These are phyloP conservation scores for Nicotiana paniculata DNA, from an alignment of 257 asterid species.

Conservation along the genomic window DNA sequence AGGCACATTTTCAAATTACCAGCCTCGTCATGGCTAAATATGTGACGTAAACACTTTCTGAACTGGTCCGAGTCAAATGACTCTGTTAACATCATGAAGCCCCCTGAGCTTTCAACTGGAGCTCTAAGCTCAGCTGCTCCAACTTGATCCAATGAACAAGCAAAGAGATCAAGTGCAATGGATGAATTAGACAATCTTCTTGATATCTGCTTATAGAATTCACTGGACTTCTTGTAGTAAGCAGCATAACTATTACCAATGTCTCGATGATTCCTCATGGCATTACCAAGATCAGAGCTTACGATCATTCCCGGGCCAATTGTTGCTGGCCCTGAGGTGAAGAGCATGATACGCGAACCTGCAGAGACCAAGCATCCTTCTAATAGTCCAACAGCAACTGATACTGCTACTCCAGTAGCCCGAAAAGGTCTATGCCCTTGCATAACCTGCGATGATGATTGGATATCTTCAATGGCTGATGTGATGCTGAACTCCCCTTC, in stretches of 20 bases:
- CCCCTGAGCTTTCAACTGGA: conserved; percentile 75
- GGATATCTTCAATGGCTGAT: conserved; percentile 79
- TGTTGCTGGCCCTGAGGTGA: conserved; percentile 95
- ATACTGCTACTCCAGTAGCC: conserved; percentile 78
- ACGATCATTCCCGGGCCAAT: conserved; percentile 82
- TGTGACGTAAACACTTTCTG: conserved; percentile 57
- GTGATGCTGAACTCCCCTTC: conserved; percentile 81
- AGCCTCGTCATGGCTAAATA: conserved; percentile 49
- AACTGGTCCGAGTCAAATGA: conserved; percentile 80
- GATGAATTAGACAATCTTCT: conserved; percentile 68
- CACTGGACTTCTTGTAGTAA: conserved; percentile 45
- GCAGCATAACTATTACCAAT: conserved; percentile 48
- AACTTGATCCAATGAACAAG: conserved; percentile 94
- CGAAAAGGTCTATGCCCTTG: conserved; percentile 77
- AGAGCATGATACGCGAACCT: conserved; percentile 87
- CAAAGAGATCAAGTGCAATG: conserved; percentile 83
- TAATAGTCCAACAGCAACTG: conserved; percentile 83
- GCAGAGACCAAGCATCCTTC: conserved; percentile 68
- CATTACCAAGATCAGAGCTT: conserved; percentile 42
- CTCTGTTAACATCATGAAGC: conserved; percentile 81
- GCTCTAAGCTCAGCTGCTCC: conserved; percentile 83
- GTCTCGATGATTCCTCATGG: conserved; percentile 83
- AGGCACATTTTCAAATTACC: conserved; percentile 70
- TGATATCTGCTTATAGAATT: conserved; percentile 62
- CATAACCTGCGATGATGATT: conserved; percentile 39